phyloP scores from a whole-genome alignment of 495 filamentous ascomycete species.

The Talaromyces stipitatus region DNA sequence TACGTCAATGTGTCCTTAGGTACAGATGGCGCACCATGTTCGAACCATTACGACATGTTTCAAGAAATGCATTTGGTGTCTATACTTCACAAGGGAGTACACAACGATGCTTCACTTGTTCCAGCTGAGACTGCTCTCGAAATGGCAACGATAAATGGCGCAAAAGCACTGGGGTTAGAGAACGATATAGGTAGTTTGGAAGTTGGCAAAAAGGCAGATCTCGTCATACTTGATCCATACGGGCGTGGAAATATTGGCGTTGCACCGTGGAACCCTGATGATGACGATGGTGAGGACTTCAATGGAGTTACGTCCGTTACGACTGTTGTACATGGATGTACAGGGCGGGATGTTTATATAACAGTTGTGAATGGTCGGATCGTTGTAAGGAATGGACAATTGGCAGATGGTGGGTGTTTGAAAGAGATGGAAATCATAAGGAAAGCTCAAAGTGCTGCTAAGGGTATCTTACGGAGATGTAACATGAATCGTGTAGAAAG shows the following conservation, averaged over 20 bases:
- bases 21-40: conserved; percentile 45
- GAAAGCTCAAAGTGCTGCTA: conserved; percentile 18
- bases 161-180: conserved; percentile 41
- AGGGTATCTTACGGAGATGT: conserved; percentile 11
- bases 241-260: conserved; percentile 17
- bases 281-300: background rate
- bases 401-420: conserved; percentile 21
- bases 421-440: conserved; percentile 25
- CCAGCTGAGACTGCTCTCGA: conserved; percentile 42
- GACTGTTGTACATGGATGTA: conserved; percentile 40
- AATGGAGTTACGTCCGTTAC: conserved; percentile 28
- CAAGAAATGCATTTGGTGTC: conserved; percentile 46
- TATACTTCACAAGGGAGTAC: conserved; percentile 43
- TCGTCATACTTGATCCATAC: conserved; percentile 39
- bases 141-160: conserved; percentile 46
- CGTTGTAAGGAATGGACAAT: conserved; percentile 28
- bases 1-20: conserved; percentile 33
- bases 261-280: conserved; percentile 19
- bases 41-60: conserved; percentile 42
- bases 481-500: conserved; percentile 7
- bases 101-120: conserved; percentile 36
- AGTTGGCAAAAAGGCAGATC: conserved; percentile 48
- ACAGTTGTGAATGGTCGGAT: conserved; percentile 40
- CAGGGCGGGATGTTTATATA: conserved; percentile 39
- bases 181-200: conserved; percentile 41